These are phyloP conservation scores for Eragrostis tef DNA, from an alignment of 202 grass and related monocot genomes.

Conservation along the genomic window DNA sequence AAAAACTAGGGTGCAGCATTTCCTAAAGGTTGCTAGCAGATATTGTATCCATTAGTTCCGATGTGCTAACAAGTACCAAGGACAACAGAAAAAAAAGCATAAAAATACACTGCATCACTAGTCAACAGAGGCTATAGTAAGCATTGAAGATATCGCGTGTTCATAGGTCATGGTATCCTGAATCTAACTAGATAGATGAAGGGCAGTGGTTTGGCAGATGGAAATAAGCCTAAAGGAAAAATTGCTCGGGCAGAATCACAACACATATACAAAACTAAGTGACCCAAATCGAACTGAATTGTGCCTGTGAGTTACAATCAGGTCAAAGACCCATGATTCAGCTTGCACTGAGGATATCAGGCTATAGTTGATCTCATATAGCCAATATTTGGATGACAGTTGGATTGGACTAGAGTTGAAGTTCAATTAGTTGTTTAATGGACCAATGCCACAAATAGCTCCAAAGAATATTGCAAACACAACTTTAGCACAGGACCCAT, in stretches of 20 bases:
- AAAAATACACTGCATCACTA: not conserved
- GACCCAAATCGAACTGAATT: not conserved
- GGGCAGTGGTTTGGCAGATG: not conserved
- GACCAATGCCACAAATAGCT: slow-evolving; percentile 7
- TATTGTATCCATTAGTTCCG: not conserved
- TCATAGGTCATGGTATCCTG: not conserved
- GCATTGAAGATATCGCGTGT: not conserved
- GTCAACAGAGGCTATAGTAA: not conserved
- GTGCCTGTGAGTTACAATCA: slow-evolving; percentile 6
- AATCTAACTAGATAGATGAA: not conserved
- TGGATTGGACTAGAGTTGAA: not conserved
- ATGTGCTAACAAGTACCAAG: not conserved
- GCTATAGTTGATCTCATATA: not conserved
- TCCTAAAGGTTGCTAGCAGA: not conserved
- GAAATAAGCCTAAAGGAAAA: slow-evolving; percentile 26
- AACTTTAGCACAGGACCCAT: not conserved
- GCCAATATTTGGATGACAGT: slow-evolving; percentile 11
- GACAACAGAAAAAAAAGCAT: not conserved
- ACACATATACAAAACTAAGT: slow-evolving; percentile 10
- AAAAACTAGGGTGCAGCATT: not conserved
- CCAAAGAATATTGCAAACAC: not conserved
- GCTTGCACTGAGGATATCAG: not conserved
- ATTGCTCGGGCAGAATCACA: not conserved
- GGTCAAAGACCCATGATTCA: not conserved
- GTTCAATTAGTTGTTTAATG: slow-evolving; percentile 12